These are phyloP conservation scores for Phylloporus sp. DNA, from an alignment of 768 basidiomycete genomes.

Conservation along the genomic window DNA sequence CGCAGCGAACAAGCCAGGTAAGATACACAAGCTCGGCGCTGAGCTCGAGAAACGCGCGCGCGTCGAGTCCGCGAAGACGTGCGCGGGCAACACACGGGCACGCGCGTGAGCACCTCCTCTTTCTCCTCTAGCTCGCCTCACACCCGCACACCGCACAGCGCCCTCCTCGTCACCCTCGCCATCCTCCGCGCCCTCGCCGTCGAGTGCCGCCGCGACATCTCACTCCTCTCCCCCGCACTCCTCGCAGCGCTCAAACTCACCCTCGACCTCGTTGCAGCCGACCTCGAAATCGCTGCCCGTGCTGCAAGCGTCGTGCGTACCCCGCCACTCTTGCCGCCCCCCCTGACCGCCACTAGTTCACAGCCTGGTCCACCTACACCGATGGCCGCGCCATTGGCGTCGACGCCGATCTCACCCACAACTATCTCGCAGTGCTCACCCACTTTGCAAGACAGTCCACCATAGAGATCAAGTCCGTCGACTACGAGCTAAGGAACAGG, in stretches of 20 bases:
- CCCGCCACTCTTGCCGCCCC: background rate
- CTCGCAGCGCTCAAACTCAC: constrained; percentile 61
- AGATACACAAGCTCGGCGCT: constrained; percentile 69
- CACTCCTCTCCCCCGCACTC: constrained; percentile 67
- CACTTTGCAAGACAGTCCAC: constrained; percentile 64
- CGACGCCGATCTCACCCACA: constrained; percentile 62
- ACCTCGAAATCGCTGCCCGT: constrained; percentile 73
- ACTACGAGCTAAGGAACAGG: constrained; percentile 76
- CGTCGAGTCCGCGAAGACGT: constrained; percentile 60
- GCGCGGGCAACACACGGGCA: constrained; percentile 67
- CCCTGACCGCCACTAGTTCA: constrained; percentile 52
- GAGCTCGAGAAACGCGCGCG: constrained; percentile 76
- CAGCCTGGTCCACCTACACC: constrained; percentile 89
- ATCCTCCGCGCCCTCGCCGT: constrained; percentile 79
- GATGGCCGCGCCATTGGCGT: constrained; percentile 80
- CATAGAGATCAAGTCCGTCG: constrained; percentile 43
- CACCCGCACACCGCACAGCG: constrained; percentile 41
- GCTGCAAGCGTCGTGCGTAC: constrained; percentile 74
- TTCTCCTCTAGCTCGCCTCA: constrained; percentile 1
- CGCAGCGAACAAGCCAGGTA: constrained; percentile 78
- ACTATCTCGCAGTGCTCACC: constrained; percentile 65
- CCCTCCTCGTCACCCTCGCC: constrained; percentile 77
- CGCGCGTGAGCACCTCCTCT: constrained; percentile 59
- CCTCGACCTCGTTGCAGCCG: constrained; percentile 50
- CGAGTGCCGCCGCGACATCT: constrained; percentile 83